These are phyloP conservation scores for Mucuna pruriens DNA, from an alignment of 306 rosid species.

Conservation along the genomic window DNA sequence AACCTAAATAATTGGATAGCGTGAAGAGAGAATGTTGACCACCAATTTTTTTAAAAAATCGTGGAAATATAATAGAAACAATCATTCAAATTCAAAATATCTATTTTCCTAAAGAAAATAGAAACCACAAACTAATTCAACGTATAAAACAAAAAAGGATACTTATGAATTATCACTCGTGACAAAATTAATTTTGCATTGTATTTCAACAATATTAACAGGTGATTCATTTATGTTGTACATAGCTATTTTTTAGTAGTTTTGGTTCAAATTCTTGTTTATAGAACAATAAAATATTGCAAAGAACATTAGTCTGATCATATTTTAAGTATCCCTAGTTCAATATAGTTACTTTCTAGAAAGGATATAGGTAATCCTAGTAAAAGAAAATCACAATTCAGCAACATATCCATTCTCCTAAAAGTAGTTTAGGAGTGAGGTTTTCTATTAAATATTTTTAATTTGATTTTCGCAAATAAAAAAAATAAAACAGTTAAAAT, in stretches of 20 bases:
- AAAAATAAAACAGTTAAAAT: no score
- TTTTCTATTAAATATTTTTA: no score
- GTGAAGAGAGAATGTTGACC: neutral
- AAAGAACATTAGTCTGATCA: neutral
- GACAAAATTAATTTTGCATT: neutral
- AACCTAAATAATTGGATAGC: neutral
- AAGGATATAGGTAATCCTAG: neutral
- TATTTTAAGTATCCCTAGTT: neutral
- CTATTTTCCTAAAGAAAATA: neutral
- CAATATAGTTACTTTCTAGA: neutral
- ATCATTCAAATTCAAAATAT: neutral
- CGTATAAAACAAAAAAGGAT: neutral
- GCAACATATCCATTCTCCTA: neutral
- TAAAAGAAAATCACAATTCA: neutral
- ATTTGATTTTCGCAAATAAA: neutral
- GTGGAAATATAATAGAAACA: neutral
- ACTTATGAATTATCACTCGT: conserved; percentile 1
- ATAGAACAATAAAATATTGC: neutral
- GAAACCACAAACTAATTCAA: neutral
- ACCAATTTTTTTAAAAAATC: neutral
- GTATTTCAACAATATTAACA: neutral
- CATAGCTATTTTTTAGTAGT: neutral
- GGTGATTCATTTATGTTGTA: neutral
- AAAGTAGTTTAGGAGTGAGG: no score
- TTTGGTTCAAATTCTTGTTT: neutral